Percentiles rank a stretch among this genome's conserved stretches.
These are phyloP conservation scores for Syncephalastrum sp. DNA, from an alignment of 371 early-diverging fungal species.

Conservation along the genomic window DNA sequence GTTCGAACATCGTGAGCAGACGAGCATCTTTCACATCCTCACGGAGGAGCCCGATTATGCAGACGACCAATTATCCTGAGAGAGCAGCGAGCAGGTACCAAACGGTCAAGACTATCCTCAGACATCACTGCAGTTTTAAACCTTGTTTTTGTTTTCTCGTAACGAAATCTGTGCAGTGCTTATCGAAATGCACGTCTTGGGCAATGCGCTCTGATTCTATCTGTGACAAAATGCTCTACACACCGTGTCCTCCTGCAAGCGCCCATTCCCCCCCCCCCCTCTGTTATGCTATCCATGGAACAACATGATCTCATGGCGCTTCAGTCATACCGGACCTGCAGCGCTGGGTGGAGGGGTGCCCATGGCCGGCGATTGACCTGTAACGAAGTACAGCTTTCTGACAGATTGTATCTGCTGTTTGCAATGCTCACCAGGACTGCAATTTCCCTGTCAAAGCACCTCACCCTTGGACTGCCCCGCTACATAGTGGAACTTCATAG, in stretches of 20 bases:
- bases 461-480: slow-evolving; percentile 32
- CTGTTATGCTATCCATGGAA: slow-evolving; percentile 18
- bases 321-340: slow-evolving; percentile 56
- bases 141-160: not conserved
- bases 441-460: too few relatives aligned
- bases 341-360: slow-evolving; percentile 32
- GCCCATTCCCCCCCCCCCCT: too few relatives aligned
- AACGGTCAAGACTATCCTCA: slow-evolving; percentile 71
- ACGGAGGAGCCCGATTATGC: not conserved
- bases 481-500: slow-evolving; percentile 48
- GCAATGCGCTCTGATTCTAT: slow-evolving; percentile 76
- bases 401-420: slow-evolving; percentile 69
- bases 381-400: slow-evolving; percentile 45
- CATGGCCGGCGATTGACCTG: slow-evolving; percentile 5
- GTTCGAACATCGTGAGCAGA: slow-evolving; percentile 1
- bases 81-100: slow-evolving; percentile 28
- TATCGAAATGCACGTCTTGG: slow-evolving; percentile 17
- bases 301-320: slow-evolving; percentile 26
- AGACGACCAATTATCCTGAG: slow-evolving; percentile 5
- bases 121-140: slow-evolving; percentile 70
- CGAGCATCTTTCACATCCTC: slow-evolving; percentile 6
- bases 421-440: slow-evolving; percentile 26
- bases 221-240: slow-evolving; percentile 70
- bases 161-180: not conserved
- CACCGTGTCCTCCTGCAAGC: slow-evolving; percentile 51